These are phyloP conservation scores for Gentiana straminea DNA, from an alignment of 257 asterid species.

Conservation along the genomic window DNA sequence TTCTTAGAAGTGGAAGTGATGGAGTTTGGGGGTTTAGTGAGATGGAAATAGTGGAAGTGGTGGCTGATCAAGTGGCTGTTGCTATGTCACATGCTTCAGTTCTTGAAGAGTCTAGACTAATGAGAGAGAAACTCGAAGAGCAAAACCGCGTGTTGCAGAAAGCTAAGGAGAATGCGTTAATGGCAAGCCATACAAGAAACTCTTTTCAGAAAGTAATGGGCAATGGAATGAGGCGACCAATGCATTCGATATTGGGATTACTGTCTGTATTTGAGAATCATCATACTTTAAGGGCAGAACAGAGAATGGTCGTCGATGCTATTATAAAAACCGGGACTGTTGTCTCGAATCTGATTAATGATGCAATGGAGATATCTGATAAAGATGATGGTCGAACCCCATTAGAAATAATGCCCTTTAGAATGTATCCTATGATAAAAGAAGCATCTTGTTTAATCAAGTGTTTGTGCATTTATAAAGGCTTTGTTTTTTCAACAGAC, in stretches of 20 bases:
- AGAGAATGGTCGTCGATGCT: conserved; percentile 28
- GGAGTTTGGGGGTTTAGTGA: conserved; percentile 24
- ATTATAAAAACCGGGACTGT: conserved; percentile 25
- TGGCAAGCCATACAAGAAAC: conserved; percentile 36
- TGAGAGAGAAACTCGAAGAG: conserved; percentile 31
- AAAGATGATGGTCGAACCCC: conserved; percentile 36
- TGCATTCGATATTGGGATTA: conserved; percentile 35
- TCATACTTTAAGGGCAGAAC: conserved; percentile 20
- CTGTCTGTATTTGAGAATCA: conserved; percentile 24
- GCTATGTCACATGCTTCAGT: conserved; percentile 40
- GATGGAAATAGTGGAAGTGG: conserved; percentile 43
- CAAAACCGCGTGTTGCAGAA: conserved; percentile 27
- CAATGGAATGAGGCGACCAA: conserved; percentile 41
- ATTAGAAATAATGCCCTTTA: conserved; percentile 27
- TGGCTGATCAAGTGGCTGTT: conserved; percentile 48
- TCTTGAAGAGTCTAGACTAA: conserved; percentile 34
- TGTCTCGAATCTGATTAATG: conserved; percentile 28
- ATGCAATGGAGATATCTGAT: conserved; percentile 40
- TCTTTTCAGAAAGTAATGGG: conserved; percentile 38
- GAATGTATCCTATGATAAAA: conserved; percentile 24
- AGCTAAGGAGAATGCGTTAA: conserved; percentile 32
- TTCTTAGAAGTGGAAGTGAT: conserved; percentile 20
- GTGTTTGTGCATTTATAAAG: conserved; percentile 27
- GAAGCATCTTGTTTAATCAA: conserved; percentile 36
- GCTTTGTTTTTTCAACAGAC: conserved; percentile 29